A percentile compares a stretch with the other conserved stretches of the same genome.
Evolutionary conservation across 2,329 filamentous ascomycete species (phyloP).

Genomic region (Penicillium sp.): DNA sequence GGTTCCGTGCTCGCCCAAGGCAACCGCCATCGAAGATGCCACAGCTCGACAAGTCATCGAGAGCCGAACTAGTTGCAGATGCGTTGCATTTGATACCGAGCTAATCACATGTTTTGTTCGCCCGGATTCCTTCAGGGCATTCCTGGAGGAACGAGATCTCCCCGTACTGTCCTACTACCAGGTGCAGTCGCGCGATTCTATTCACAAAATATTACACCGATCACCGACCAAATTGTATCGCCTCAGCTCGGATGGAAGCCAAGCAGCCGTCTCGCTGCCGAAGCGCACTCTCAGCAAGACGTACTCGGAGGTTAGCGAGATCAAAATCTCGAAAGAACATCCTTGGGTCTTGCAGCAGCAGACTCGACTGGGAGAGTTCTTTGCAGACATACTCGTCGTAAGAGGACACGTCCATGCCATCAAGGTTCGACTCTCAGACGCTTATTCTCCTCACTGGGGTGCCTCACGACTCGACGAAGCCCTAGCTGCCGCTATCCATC

Average conservation of each 20-base stretch:
- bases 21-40: slow-evolving; percentile 65
- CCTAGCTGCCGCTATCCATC: slow-evolving; percentile 60
- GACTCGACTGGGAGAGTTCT: slow-evolving; percentile 64
- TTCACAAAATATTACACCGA: slow-evolving; percentile 53
- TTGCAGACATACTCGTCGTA: slow-evolving; percentile 69
- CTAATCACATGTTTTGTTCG: slow-evolving; percentile 61
- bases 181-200: slow-evolving; percentile 54
- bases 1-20: slow-evolving; percentile 71
- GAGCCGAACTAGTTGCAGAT: slow-evolving; percentile 56
- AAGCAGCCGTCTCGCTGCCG: slow-evolving; percentile 59
- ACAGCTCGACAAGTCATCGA: slow-evolving; percentile 62
- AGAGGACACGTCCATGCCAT: slow-evolving; percentile 64
- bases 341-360: slow-evolving; percentile 71
- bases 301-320: slow-evolving; percentile 51
- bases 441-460: slow-evolving; percentile 65
- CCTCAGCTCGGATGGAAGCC: slow-evolving; percentile 45
- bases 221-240: slow-evolving; percentile 50
- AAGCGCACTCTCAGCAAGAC: slow-evolving; percentile 55
- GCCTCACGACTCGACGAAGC: slow-evolving; percentile 56
- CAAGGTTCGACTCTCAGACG: slow-evolving; percentile 63
- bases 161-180: slow-evolving; percentile 53
- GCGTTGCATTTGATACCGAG: slow-evolving; percentile 61
- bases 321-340: slow-evolving; percentile 54
- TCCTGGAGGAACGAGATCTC: slow-evolving; percentile 55
- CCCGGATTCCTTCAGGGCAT: slow-evolving; percentile 64